Evolutionary conservation across 2,329 filamentous ascomycete species (phyloP).

Genomic region (Fusarium zealandicum): DNA sequence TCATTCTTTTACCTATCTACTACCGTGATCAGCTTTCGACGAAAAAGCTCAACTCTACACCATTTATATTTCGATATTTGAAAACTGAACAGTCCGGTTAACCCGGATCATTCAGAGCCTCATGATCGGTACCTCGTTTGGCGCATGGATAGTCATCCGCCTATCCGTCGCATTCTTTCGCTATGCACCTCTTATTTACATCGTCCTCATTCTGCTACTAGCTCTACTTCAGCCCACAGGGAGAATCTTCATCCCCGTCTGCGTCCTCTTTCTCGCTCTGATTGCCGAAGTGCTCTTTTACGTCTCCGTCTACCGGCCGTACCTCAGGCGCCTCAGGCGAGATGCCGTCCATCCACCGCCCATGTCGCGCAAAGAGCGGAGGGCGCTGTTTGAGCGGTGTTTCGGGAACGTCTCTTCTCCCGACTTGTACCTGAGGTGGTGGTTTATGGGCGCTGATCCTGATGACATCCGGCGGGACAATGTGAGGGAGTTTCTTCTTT

Average conservation of each 20-base stretch:
- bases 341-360: conserved; percentile 52
- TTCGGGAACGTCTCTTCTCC: conserved; percentile 61
- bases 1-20: not conserved
- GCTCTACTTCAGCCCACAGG: conserved; percentile 28
- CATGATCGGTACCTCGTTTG: conserved; percentile 50
- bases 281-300: conserved; percentile 53
- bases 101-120: conserved; percentile 1
- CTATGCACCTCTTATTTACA: conserved; percentile 53
- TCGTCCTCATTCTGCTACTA: conserved; percentile 41
- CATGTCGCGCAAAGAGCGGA: conserved; percentile 56
- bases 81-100: not conserved
- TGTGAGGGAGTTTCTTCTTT: conserved; percentile 69
- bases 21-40: not conserved
- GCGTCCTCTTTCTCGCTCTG: conserved; percentile 43
- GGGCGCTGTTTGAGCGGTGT: conserved; percentile 63
- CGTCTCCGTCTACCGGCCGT: conserved; percentile 53
- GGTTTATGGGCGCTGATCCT: conserved; percentile 69
- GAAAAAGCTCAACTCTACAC: not conserved
- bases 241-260: conserved; percentile 19
- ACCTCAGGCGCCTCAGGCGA: conserved; percentile 48
- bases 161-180: conserved; percentile 53
- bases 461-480: conserved; percentile 71
- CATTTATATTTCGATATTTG: not conserved
- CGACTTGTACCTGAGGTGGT: conserved; percentile 65
- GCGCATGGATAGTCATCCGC: conserved; percentile 55